Evolutionary conservation across 176 grass and related monocot species (phyloP).

Genomic region (Tillandsia fasciculata): DNA sequence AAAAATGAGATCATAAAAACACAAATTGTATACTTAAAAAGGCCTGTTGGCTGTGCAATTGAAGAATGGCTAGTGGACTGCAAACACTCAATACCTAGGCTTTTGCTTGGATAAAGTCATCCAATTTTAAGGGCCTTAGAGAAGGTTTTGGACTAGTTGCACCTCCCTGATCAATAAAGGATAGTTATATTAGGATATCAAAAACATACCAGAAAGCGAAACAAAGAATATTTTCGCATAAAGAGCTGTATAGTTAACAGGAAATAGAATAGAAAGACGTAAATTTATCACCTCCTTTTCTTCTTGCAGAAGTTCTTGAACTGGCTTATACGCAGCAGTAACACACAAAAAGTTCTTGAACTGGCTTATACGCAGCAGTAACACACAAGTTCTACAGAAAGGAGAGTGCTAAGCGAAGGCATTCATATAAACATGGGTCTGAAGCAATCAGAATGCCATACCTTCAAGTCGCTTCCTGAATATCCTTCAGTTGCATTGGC

Average conservation of each 20-base stretch:
- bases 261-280: no score
- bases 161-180: conserved; percentile 32
- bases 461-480: conserved; percentile 94
- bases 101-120: conserved; percentile 94
- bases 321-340: conserved; percentile 87
- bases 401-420: conserved; percentile 14
- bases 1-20: not conserved
- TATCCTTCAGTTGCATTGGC: conserved; percentile 90
- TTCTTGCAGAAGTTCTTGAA: conserved; percentile 81
- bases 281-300: conserved; percentile 51
- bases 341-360: no score
- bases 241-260: not conserved
- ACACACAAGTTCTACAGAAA: conserved; percentile 77
- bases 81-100: conserved; percentile 46
- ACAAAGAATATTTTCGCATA: not conserved
- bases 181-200: not conserved
- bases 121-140: conserved; percentile 56
- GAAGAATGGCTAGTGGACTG: not conserved
- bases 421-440: conserved; percentile 5
- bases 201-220: not conserved
- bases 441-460: conserved; percentile 19
- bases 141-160: conserved; percentile 16
- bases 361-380: not conserved
- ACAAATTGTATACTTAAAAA: not conserved
- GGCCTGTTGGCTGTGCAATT: not conserved